Conservation (phyloP, 2,329 filamentous ascomycete species). For the Hymenoscyphus fraxineus region DNA sequence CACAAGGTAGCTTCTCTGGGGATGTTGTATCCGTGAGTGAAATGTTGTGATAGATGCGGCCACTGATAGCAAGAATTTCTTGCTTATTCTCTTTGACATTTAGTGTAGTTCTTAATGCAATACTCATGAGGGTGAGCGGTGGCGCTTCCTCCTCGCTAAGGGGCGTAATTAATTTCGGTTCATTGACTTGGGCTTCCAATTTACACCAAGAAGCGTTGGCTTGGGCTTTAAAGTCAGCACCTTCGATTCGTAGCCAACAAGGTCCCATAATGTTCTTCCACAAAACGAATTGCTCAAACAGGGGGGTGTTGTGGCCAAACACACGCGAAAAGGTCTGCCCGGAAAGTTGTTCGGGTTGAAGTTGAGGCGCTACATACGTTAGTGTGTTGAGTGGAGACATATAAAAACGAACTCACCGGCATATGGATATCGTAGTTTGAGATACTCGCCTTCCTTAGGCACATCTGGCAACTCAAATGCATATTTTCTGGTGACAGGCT, state of each 20-base stretch:
- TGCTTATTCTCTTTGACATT: constrained; percentile 94
- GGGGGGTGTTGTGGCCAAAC: constrained; percentile 86
- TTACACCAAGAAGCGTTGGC: constrained; percentile 98
- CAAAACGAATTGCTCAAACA: constrained; percentile 97
- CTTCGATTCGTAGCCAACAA: constrained; percentile 90
- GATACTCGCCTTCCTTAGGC: constrained; percentile 83
- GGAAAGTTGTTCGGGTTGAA: constrained; percentile 61
- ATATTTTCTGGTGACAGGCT: constrained; percentile 84
- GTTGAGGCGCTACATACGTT: constrained; percentile 51
- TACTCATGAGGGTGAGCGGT: constrained; percentile 91
- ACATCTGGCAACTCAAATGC: constrained; percentile 88
- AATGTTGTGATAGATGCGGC: constrained; percentile 88
- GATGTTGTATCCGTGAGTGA: constrained; percentile 82
- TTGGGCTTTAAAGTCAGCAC: constrained; percentile 76
- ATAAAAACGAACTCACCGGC: constrained; percentile 51
- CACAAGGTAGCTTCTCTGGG: constrained; percentile 81
- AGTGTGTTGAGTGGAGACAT: constrained; percentile 6
- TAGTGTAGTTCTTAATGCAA: constrained; percentile 81
- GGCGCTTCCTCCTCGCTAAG: constrained; percentile 77
- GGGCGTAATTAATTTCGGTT: constrained; percentile 71
- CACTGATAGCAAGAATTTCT: constrained; percentile 87
- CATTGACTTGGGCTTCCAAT: constrained; percentile 77
- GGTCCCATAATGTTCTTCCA: constrained; percentile 99
- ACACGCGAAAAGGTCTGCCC: constrained; percentile 92
- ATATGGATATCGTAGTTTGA: constrained; percentile 96